phyloP scores from a whole-genome alignment of 2,329 filamentous ascomycete species.

The Amylocarpus encephaloides region DNA sequence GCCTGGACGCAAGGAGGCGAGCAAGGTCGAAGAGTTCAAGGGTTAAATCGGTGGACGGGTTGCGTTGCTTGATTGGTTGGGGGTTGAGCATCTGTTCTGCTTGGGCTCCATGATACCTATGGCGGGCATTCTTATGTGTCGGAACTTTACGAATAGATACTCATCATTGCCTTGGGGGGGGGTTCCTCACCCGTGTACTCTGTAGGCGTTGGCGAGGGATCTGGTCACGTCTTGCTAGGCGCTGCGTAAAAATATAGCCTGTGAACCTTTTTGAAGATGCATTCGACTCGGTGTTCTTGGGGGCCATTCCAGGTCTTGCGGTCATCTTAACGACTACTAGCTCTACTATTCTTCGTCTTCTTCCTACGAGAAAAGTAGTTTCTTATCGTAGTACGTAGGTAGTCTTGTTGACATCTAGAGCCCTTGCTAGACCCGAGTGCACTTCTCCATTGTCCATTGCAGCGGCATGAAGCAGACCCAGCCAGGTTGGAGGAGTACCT shows the following conservation, averaged over 20 bases:
- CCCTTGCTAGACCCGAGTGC: too few species aligned
- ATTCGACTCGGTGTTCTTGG: not conserved
- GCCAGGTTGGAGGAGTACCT: too few species aligned
- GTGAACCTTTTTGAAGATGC: not conserved
- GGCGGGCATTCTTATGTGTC: not conserved
- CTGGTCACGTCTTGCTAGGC: conserved; percentile 5
- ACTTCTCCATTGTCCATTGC: too few species aligned
- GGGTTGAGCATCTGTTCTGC: conserved; percentile 5
- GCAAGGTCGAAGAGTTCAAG: conserved; percentile 52
- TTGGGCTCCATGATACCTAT: conserved; percentile 1
- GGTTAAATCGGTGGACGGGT: conserved; percentile 18
- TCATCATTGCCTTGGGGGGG: conserved; percentile 5
- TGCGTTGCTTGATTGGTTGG: conserved; percentile 1
- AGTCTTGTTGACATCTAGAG: too few species aligned
- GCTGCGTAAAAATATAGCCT: conserved; percentile 1
- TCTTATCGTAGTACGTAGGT: too few species aligned
- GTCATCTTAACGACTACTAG: too few species aligned
- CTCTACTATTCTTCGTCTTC: too few species aligned
- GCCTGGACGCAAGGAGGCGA: conserved; percentile 57
- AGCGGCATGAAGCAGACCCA: too few species aligned
- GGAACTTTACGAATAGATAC: conserved; percentile 4
- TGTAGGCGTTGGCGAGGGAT: conserved; percentile 8
- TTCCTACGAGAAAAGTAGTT: too few species aligned
- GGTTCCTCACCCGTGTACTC: not conserved
- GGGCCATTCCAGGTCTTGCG: too few species aligned